Conservation (phyloP, 305 asterid species). For the Plantago coronopus region DNA sequence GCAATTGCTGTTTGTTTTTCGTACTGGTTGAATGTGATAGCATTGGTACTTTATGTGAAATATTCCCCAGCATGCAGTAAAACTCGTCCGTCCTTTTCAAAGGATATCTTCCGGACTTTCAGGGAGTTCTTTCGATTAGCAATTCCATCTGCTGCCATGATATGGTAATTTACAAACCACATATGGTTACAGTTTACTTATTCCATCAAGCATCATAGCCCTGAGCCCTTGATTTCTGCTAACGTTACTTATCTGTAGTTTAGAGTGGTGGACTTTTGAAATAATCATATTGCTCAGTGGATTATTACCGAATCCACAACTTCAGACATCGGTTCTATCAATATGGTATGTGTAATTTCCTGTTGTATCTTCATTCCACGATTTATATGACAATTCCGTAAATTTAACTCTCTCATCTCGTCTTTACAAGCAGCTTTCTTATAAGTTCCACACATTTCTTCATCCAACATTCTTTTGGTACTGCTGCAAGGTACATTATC, state of each 20-base stretch:
- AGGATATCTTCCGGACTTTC: constrained; percentile 19
- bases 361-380: not conserved
- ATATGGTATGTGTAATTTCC: constrained; percentile 21
- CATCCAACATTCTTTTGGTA: not conserved
- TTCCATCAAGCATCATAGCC: not conserved
- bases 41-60: constrained; percentile 24
- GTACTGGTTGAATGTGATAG: constrained; percentile 23
- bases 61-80: constrained; percentile 20
- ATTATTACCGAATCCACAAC: constrained; percentile 28
- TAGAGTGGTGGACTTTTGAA: constrained; percentile 30
- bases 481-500: not conserved
- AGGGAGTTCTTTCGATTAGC: constrained; percentile 21
- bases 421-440: constrained; percentile 22
- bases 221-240: constrained; percentile 27
- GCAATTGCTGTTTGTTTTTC: constrained; percentile 44
- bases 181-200: not conserved
- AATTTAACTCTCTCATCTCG: not conserved
- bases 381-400: not conserved
- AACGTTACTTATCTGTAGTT: constrained; percentile 18
- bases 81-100: constrained; percentile 22
- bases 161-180: constrained; percentile 20
- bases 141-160: constrained; percentile 29
- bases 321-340: constrained; percentile 27
- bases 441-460: constrained; percentile 17
- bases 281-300: constrained; percentile 24